A percentile compares a stretch with the other conserved stretches of the same genome.
phyloP scores from a whole-genome alignment of 257 asterid genomes.

The Osmanthus fragrans region DNA sequence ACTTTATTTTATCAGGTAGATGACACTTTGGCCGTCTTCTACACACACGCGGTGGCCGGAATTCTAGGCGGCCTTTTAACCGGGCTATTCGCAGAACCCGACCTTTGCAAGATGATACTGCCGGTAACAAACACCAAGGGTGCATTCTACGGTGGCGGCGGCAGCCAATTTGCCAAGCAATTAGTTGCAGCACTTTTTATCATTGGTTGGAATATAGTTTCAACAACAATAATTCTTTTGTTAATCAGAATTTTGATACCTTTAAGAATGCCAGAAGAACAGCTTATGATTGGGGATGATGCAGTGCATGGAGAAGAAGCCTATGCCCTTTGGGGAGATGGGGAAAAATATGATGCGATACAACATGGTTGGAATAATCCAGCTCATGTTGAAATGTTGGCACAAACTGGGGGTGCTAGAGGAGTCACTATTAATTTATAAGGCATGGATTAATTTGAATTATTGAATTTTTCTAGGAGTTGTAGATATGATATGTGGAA shows the following conservation, averaged over 20 bases:
- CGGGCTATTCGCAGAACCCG: conserved; percentile 75
- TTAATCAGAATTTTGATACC: conserved; percentile 59
- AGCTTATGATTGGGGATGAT: conserved; percentile 84
- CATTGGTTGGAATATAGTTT: conserved; percentile 64
- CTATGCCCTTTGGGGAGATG: conserved; percentile 94
- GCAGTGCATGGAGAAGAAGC: conserved; percentile 97
- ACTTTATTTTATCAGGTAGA: conserved; percentile 52
- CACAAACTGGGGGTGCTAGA: conserved; percentile 55
- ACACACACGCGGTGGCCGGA: conserved; percentile 91
- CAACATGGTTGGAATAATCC: conserved; percentile 64
- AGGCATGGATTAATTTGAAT: conserved; percentile 3
- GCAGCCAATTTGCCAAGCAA: conserved; percentile 62
- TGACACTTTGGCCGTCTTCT: conserved; percentile 83
- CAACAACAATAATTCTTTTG: conserved; percentile 66
- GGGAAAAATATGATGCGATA: conserved; percentile 66
- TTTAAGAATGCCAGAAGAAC: conserved; percentile 78
- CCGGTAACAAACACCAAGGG: conserved; percentile 76
- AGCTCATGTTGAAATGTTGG: conserved; percentile 36
- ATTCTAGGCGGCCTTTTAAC: conserved; percentile 76
- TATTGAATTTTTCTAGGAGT: conserved; percentile 1
- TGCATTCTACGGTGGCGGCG: conserved; percentile 73
- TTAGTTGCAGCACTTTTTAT: conserved; percentile 72
- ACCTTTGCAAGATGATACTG: conserved; percentile 60
- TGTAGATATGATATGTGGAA: conserved; percentile 24
- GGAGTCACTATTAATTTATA: conserved; percentile 67